Conservation (phyloP, 495 filamentous ascomycete genomes). For the Penicillium subrubescens region DNA sequence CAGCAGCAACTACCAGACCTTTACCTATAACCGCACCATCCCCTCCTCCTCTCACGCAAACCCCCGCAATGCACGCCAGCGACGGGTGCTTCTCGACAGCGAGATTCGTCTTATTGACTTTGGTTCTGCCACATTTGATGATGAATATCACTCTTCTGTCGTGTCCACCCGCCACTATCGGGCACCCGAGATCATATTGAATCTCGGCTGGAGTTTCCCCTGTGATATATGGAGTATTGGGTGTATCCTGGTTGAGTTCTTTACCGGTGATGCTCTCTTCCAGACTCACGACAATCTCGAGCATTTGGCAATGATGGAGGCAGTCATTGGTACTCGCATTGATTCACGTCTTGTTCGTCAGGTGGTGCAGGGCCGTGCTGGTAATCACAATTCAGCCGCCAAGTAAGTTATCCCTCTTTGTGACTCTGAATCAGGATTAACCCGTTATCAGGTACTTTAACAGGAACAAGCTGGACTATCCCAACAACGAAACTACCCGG, state of each 20-base stretch:
- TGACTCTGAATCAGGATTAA: slow-evolving; percentile 8
- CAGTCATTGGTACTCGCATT: slow-evolving; percentile 73
- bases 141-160: slow-evolving; percentile 97
- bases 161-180: slow-evolving; percentile 96
- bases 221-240: slow-evolving; percentile 99
- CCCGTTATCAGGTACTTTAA: slow-evolving; percentile 73
- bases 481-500: slow-evolving; percentile 81
- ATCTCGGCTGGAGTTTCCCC: slow-evolving; percentile 94
- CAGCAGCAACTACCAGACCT: slow-evolving; percentile 87
- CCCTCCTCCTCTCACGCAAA: slow-evolving; percentile 84
- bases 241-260: slow-evolving; percentile 98
- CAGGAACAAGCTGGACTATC: slow-evolving; percentile 82
- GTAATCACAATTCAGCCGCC: slow-evolving; percentile 71
- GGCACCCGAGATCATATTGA: slow-evolving; percentile 95
- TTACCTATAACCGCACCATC: slow-evolving; percentile 93
- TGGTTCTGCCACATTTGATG: slow-evolving; percentile 95
- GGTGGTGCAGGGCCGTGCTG: slow-evolving; percentile 67
- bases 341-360: slow-evolving; percentile 74
- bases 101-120: slow-evolving; percentile 98
- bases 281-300: slow-evolving; percentile 98
- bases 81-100: slow-evolving; percentile 87
- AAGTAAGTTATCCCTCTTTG: slow-evolving; percentile 61
- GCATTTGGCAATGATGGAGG: slow-evolving; percentile 99
- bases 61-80: slow-evolving; percentile 76
- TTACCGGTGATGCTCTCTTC: slow-evolving; percentile 95